phyloP scores from a whole-genome alignment of 73 alveolate genomes.

The Paramecium primaurelia region DNA sequence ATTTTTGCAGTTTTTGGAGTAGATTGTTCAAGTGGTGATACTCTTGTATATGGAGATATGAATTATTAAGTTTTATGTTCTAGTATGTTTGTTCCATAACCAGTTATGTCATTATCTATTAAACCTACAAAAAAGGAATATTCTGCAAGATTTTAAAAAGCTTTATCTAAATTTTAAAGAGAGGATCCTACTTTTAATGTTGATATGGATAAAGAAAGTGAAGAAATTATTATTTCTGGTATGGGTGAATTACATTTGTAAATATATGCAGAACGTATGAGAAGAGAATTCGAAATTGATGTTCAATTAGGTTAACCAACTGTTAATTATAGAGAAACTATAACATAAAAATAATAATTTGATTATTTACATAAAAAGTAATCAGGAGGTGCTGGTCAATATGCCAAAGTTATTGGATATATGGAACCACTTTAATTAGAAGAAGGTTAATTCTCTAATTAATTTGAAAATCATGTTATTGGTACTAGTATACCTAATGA shows the following conservation, averaged over 20 bases:
- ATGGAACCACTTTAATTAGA: conserved; percentile 73
- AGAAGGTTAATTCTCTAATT: conserved; percentile 63
- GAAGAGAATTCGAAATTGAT: conserved; percentile 86
- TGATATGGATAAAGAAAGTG: conserved; percentile 81
- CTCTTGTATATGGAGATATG: conserved; percentile 70
- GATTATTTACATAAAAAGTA: conserved; percentile 91
- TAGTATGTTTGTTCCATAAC: conserved; percentile 90
- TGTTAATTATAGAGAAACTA: conserved; percentile 93
- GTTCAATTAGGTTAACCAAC: conserved; percentile 90
- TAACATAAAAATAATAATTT: conserved; percentile 68
- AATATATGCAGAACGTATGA: conserved; percentile 91
- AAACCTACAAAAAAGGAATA: conserved; percentile 71
- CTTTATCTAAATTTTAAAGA: conserved; percentile 75
- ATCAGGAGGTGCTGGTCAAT: conserved; percentile 97
- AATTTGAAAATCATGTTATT: conserved; percentile 66
- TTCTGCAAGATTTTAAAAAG: conserved; percentile 71
- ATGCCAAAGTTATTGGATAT: conserved; percentile 86
- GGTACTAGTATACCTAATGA: conserved; percentile 85
- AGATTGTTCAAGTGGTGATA: conserved; percentile 93
- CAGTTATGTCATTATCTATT: conserved; percentile 82
- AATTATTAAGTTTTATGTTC: conserved; percentile 63
- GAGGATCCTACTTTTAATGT: conserved; percentile 93
- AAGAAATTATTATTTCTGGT: conserved; percentile 94
- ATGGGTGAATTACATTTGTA: conserved; percentile 97
- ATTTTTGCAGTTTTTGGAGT: conserved; percentile 94